phyloP scores from a whole-genome alignment of 495 filamentous ascomycete species.

The Aspergillus coremiiformis region DNA sequence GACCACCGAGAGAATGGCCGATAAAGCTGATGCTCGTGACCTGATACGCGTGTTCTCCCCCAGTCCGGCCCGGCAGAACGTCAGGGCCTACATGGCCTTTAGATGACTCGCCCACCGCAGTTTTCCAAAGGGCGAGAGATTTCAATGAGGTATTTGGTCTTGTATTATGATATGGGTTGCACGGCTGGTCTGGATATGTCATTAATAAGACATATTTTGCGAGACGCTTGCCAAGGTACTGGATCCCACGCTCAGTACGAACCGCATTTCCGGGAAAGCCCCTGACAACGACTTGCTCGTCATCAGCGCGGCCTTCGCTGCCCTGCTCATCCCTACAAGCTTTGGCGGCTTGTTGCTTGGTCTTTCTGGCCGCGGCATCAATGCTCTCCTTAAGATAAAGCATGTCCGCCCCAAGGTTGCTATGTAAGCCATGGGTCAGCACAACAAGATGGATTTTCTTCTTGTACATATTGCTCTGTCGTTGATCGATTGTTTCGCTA shows the following conservation, averaged over 20 bases:
- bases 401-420: slow-evolving; percentile 97
- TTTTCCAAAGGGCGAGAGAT: slow-evolving; percentile 26
- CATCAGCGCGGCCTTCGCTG: slow-evolving; percentile 53
- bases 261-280: slow-evolving; percentile 86
- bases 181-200: slow-evolving; percentile 89
- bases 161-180: slow-evolving; percentile 58
- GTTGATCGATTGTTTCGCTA: not conserved
- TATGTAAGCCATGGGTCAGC: slow-evolving; percentile 89
- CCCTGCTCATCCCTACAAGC: not conserved
- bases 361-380: slow-evolving; percentile 68
- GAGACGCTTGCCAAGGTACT: slow-evolving; percentile 89
- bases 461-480: slow-evolving; percentile 8
- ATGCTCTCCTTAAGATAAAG: slow-evolving; percentile 95
- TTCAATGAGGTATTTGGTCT: slow-evolving; percentile 31
- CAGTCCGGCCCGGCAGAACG: slow-evolving; percentile 10
- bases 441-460: slow-evolving; percentile 88
- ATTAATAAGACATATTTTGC: slow-evolving; percentile 84
- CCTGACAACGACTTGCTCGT: slow-evolving; percentile 88
- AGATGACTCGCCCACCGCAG: slow-evolving; percentile 6
- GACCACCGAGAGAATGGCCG: slow-evolving; percentile 84
- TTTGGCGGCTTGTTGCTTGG: slow-evolving; percentile 49
- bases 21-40: slow-evolving; percentile 96
- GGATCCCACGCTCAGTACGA: slow-evolving; percentile 88
- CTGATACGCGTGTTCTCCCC: slow-evolving; percentile 59
- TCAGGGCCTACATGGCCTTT: slow-evolving; percentile 3